phyloP scores from a whole-genome alignment of 352 stramenopile species.

The Elongisporangium undulatum region DNA sequence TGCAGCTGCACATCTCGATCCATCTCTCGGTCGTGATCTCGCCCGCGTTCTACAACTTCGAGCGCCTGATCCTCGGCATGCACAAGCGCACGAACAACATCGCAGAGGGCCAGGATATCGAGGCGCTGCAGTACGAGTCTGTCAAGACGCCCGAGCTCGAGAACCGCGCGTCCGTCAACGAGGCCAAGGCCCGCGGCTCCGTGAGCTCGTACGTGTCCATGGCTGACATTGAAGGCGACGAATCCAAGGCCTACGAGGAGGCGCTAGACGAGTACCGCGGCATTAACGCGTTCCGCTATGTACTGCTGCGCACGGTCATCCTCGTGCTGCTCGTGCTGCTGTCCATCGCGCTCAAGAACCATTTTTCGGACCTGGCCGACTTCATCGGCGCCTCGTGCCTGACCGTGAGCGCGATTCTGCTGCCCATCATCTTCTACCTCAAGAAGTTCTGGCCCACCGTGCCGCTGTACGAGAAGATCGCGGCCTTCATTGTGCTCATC shows the following conservation, averaged over 20 bases:
- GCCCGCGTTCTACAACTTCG: slow-evolving; percentile 19
- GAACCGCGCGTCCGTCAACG: not conserved
- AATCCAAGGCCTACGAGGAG: slow-evolving; percentile 11
- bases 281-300: slow-evolving; percentile 13
- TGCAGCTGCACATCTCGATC: slow-evolving; percentile 27
- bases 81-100: slow-evolving; percentile 2
- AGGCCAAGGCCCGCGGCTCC: not conserved
- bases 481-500: slow-evolving; percentile 29
- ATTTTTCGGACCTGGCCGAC: slow-evolving; percentile 51
- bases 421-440: slow-evolving; percentile 54
- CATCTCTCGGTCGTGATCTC: slow-evolving; percentile 17
- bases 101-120: slow-evolving; percentile 1
- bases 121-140: slow-evolving; percentile 3
- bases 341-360: slow-evolving; percentile 30
- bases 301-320: slow-evolving; percentile 16
- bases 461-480: slow-evolving; percentile 34
- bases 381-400: slow-evolving; percentile 45
- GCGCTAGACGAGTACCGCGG: slow-evolving; percentile 14
- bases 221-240: slow-evolving; percentile 10
- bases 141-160: slow-evolving; percentile 2
- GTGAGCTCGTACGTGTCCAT: slow-evolving; percentile 11
- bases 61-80: slow-evolving; percentile 20
- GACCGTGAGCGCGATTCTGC: slow-evolving; percentile 43
- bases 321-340: slow-evolving; percentile 29
- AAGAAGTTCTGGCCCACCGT: slow-evolving; percentile 35